Evolutionary conservation across 305 asterid species (phyloP).

Genomic region (Fraxinus floribunda): DNA sequence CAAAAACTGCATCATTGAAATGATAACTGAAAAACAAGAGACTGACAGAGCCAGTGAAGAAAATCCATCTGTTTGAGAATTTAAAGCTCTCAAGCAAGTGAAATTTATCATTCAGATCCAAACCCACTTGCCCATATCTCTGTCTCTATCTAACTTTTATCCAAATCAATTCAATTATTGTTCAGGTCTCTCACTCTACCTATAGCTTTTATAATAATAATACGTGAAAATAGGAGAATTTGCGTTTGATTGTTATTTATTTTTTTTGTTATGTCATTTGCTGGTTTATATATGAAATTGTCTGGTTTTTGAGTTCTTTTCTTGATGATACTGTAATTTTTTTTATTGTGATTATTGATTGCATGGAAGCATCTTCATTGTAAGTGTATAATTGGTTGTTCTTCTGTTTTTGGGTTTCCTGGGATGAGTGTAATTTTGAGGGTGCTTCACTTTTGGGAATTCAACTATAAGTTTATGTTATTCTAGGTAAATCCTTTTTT

Average conservation of each 20-base stretch:
- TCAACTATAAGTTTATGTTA: neutral
- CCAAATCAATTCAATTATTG: neutral
- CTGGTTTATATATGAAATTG: neutral
- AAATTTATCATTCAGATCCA: constrained; percentile 15
- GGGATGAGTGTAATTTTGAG: neutral
- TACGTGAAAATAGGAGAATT: neutral
- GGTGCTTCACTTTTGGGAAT: neutral
- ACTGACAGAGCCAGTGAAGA: too few species aligned
- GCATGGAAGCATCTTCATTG: neutral
- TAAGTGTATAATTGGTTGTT: neutral
- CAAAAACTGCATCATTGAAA: neutral
- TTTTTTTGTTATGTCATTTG: neutral
- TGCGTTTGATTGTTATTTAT: too few species aligned
- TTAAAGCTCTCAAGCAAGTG: neutral
- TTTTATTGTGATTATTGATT: neutral
- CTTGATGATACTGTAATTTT: neutral
- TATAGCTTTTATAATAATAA: neutral
- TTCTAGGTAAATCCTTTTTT: neutral
- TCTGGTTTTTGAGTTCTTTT: neutral
- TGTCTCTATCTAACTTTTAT: constrained; percentile 13
- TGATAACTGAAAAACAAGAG: too few species aligned
- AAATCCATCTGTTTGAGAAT: neutral
- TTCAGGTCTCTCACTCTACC: too few species aligned
- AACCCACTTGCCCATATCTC: neutral
- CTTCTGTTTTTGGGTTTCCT: neutral